Percentiles rank a stretch among this genome's conserved stretches.
Evolutionary conservation across 768 basidiomycete genomes (phyloP).

Genomic region (Tephrocybe sp.): DNA sequence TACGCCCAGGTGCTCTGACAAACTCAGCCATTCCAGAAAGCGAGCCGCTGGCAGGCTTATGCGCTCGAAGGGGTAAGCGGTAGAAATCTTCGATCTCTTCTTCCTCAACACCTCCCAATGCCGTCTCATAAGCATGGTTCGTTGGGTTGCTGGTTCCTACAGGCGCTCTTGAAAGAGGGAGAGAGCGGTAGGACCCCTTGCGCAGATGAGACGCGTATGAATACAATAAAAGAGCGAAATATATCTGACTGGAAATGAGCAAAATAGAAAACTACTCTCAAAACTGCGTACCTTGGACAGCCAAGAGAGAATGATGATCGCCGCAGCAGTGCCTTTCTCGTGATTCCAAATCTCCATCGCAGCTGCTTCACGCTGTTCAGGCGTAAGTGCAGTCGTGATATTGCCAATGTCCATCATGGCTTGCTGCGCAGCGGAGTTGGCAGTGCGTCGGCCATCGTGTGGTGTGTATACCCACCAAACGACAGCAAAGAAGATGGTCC

Average conservation of each 20-base stretch:
- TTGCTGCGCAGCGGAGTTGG: conserved; percentile 86
- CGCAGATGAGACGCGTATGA: conserved; percentile 93
- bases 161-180: conserved; percentile 56
- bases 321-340: conserved; percentile 80
- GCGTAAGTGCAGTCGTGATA: conserved; percentile 52
- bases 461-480: conserved; percentile 90
- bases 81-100: conserved; percentile 70
- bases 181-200: conserved; percentile 82
- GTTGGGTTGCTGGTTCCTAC: conserved; percentile 27
- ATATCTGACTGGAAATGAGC: conserved; percentile 55
- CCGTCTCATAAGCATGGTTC: conserved; percentile 34
- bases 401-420: conserved; percentile 70
- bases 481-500: conserved; percentile 90
- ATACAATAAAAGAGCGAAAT: conserved; percentile 87
- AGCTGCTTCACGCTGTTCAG: conserved; percentile 63
- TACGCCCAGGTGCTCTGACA: conserved; percentile 45
- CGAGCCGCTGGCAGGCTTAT: conserved; percentile 33
- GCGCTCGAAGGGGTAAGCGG: conserved; percentile 55
- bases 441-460: conserved; percentile 81
- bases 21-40: conserved; percentile 63
- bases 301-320: conserved; percentile 83
- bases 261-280: neutral
- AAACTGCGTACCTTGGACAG: conserved; percentile 67
- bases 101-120: conserved; percentile 46
- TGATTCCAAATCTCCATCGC: conserved; percentile 86